A percentile compares a stretch with the other conserved stretches of the same genome.
phyloP scores from a whole-genome alignment of 257 asterid genomes.

The Mitragyna speciosa region DNA sequence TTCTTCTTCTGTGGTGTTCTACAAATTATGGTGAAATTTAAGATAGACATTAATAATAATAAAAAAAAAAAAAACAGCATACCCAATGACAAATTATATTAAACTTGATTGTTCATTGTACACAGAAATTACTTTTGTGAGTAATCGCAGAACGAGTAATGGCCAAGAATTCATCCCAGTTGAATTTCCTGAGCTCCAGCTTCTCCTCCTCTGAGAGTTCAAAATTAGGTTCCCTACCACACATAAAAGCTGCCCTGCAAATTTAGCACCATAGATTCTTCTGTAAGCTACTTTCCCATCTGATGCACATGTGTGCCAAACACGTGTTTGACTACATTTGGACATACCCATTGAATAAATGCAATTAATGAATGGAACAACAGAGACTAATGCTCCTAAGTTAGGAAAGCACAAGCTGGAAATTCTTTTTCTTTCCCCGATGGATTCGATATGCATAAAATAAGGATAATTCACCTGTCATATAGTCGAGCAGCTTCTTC shows the following conservation, averaged over 20 bases:
- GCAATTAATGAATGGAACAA: background rate
- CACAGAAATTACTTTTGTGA: constrained; percentile 53
- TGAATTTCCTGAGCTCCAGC: constrained; percentile 61
- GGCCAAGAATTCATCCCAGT: constrained; percentile 82
- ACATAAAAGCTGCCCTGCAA: constrained; percentile 94
- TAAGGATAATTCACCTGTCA: constrained; percentile 53
- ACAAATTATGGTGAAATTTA: constrained; percentile 17
- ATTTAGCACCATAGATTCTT: background rate
- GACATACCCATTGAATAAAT: background rate
- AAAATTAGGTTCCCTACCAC: constrained; percentile 96
- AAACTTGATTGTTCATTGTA: background rate
- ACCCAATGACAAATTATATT: background rate
- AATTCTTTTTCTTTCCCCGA: background rate
- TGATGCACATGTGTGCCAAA: background rate
- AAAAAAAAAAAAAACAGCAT: background rate
- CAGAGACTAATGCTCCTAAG: background rate
- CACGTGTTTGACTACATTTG: background rate
- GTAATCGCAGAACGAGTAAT: constrained; percentile 81
- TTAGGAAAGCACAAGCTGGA: background rate
- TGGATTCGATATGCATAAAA: background rate
- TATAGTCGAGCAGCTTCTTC: constrained; percentile 92
- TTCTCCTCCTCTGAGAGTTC: constrained; percentile 83
- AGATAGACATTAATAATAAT: background rate
- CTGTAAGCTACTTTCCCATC: background rate
- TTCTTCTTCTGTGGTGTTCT: constrained; percentile 62